phyloP scores from a whole-genome alignment of 768 basidiomycete genomes.

The Tricholomella constricta region DNA sequence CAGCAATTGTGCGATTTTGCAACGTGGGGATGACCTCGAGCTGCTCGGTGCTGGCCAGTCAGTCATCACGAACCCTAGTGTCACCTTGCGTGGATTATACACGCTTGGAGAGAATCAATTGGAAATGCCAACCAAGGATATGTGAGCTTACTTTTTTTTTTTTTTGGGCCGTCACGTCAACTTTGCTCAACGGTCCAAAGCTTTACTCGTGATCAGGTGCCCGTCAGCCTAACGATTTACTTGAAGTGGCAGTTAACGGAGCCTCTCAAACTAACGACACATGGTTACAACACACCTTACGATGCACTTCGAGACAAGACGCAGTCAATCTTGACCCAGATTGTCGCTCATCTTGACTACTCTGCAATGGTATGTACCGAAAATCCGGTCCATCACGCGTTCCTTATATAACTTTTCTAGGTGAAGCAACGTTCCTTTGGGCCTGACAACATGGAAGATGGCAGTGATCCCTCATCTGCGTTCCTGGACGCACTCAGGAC shows the following conservation, averaged over 20 bases:
- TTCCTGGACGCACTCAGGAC: conserved; percentile 83
- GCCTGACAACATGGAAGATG: conserved; percentile 73
- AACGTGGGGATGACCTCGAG: conserved; percentile 78
- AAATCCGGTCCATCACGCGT: not conserved
- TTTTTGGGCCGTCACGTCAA: not conserved
- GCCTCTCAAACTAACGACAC: conserved; percentile 68
- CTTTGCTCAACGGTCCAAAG: conserved; percentile 32
- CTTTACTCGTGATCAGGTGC: conserved; percentile 86
- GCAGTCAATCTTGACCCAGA: conserved; percentile 84
- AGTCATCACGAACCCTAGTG: conserved; percentile 81
- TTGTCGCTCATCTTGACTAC: conserved; percentile 72
- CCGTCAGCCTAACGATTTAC: conserved; percentile 81
- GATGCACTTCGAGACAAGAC: conserved; percentile 81
- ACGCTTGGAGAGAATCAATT: conserved; percentile 83
- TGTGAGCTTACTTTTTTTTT: conserved; percentile 44
- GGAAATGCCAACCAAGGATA: conserved; percentile 88
- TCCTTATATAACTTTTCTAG: conserved; percentile 30
- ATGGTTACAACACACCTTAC: conserved; percentile 84
- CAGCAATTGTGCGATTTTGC: conserved; percentile 84
- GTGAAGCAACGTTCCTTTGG: conserved; percentile 81
- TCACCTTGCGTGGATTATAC: conserved; percentile 77
- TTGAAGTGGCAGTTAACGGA: conserved; percentile 70
- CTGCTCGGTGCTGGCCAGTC: conserved; percentile 82
- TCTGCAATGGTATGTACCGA: conserved; percentile 39
- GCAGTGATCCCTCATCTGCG: conserved; percentile 66